Evolutionary conservation across 345 rosid species (phyloP), one percentile per base, ranked within the genome.

Genomic region (Hibiscus syriacus): DNA sequence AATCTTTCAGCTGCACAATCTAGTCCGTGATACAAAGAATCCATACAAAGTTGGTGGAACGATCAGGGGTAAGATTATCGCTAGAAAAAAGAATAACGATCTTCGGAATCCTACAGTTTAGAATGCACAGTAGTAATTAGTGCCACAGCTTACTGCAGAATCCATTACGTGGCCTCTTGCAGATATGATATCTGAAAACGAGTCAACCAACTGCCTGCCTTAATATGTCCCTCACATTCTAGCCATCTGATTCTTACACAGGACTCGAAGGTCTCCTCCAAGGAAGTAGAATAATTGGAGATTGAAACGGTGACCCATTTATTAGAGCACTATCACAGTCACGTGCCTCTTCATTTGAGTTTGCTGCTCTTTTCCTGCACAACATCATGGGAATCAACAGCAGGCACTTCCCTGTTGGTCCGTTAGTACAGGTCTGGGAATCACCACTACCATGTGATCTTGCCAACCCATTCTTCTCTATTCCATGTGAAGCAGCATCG

Each of bases 241-340:
- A 94, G 83, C 87, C 86, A 80, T 58, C 99, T 78, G 45, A 91
- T 79, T 67, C 85, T 89, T 92, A 89, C 97, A 39, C 97, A 88
- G 69, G 82, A 81, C 85, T 89, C 97, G 46, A 94, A 85, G 78
- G 81, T 86, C 67, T 89, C 92, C 23, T 89, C 97, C 78, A 88
- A 76, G 76, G 76, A 73, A 30, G 86, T 90, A 11, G 81, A 74
- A 56, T 78, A 69, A 55, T 73, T 62, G 9, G 85, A 82, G 26
- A 78, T 70, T 54, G 78, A 62, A 82, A 76, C n/a, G 91, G 87
- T 49, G 92, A 85, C 27, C 85, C 96, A 11, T 79, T 85, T 59
- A 89, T 81, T 54, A 90, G 79, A 20, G 86, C 87, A 76, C 99
- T 94, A 64, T 89, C 93, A 43, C 92, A 85, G 43, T 91, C 99